These are phyloP conservation scores for Physaria fendleri DNA, from an alignment of 345 rosid species.

Conservation along the genomic window DNA sequence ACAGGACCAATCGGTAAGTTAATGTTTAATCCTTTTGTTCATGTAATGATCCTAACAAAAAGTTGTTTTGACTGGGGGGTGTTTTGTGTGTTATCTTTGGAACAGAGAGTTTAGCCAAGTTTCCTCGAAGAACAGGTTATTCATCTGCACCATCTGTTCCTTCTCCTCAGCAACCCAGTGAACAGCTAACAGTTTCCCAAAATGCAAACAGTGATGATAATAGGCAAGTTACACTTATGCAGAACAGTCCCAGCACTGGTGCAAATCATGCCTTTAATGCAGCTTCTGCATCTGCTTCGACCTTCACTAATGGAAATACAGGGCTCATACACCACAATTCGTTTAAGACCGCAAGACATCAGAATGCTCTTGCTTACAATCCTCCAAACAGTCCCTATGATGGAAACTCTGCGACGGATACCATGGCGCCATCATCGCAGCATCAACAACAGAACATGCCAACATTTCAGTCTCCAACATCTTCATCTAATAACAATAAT, in stretches of 20 bases:
- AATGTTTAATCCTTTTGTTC: too few species aligned
- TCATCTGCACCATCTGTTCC: too few species aligned
- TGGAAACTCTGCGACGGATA: conserved; percentile 59
- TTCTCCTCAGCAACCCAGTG: too few species aligned
- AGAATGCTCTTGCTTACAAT: conserved; percentile 61
- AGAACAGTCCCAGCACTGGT: too few species aligned
- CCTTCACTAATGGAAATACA: conserved; percentile 60
- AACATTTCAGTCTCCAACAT: conserved; percentile 68
- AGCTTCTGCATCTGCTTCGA: conserved; percentile 57
- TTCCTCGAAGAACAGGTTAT: too few species aligned
- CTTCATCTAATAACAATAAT: conserved; percentile 53
- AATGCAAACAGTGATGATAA: too few species aligned
- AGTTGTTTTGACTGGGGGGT: too few species aligned
- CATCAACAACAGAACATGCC: conserved; percentile 56
- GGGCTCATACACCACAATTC: conserved; percentile 92
- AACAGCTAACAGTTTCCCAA: too few species aligned
- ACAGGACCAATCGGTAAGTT: conserved; percentile 97
- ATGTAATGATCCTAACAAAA: too few species aligned
- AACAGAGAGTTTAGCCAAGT: too few species aligned
- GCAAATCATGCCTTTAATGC: conserved; percentile 48
- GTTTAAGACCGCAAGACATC: conserved; percentile 77
- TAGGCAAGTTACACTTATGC: too few species aligned
- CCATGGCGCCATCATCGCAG: conserved; percentile 43
- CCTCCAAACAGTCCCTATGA: conserved; percentile 69
- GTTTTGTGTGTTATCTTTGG: too few species aligned